Evolutionary conservation across 495 filamentous ascomycete species (phyloP).

Genomic region (Tuber calosporum): DNA sequence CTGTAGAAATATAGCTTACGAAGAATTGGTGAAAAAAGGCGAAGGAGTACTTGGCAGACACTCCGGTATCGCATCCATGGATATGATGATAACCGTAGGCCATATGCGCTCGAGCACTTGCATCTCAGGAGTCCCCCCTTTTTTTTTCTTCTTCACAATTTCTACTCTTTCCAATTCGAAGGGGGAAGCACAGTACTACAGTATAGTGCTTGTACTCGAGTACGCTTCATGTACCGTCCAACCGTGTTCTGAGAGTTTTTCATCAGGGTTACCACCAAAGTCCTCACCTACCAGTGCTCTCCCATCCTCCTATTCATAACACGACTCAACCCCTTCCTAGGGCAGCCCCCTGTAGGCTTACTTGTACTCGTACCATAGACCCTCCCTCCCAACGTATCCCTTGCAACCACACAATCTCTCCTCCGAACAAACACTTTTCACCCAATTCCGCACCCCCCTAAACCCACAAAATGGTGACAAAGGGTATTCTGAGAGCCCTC

Average conservation of each 20-base stretch:
- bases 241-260: not conserved
- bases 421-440: conserved; percentile 21
- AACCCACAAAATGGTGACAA: conserved; percentile 27
- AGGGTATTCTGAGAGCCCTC: conserved; percentile 26
- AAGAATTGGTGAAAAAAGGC: not conserved
- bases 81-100: not conserved
- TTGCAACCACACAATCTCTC: not conserved
- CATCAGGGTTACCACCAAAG: not conserved
- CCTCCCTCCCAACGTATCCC: not conserved
- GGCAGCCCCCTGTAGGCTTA: not conserved
- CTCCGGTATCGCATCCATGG: not conserved
- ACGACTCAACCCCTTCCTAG: not conserved
- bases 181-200: too few relatives aligned
- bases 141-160: not conserved
- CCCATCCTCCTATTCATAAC: too few relatives aligned
- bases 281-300: not conserved
- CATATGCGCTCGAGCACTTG: not conserved
- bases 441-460: conserved; percentile 3
- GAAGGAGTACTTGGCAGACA: not conserved
- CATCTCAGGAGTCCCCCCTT: not conserved
- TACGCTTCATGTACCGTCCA: not conserved
- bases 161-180: not conserved
- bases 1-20: not conserved
- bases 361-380: too few relatives aligned
- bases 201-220: too few relatives aligned